A percentile compares a stretch with the other conserved stretches of the same genome.
These are phyloP conservation scores for Colletotrichum sp. DNA, from an alignment of 2,329 filamentous ascomycete species.

Conservation along the genomic window DNA sequence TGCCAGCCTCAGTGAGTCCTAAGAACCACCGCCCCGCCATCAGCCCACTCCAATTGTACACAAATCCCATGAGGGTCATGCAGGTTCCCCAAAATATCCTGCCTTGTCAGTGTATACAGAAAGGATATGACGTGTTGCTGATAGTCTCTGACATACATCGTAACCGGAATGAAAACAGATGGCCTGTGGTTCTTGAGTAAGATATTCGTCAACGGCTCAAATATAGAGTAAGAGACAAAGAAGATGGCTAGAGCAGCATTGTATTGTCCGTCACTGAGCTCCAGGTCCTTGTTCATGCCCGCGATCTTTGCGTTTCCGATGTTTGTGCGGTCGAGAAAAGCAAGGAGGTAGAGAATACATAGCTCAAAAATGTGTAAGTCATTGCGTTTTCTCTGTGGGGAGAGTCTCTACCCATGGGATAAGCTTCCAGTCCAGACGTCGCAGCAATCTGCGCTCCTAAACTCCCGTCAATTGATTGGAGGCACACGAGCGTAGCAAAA, in stretches of 20 bases:
- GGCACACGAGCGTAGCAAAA: too few species aligned
- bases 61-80: conserved; percentile 75
- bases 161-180: conserved; percentile 79
- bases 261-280: conserved; percentile 61
- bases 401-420: background rate
- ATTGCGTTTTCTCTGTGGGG: background rate
- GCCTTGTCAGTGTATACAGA: conserved; percentile 24
- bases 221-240: conserved; percentile 71
- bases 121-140: background rate
- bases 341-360: conserved; percentile 64
- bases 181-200: conserved; percentile 79
- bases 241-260: conserved; percentile 67
- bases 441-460: background rate
- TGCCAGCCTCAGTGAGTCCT: conserved; percentile 75
- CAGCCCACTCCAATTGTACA: conserved; percentile 66
- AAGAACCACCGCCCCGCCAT: conserved; percentile 75
- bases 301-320: conserved; percentile 54
- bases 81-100: conserved; percentile 69
- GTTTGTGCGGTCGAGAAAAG: conserved; percentile 62
- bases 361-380: background rate
- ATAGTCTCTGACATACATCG: conserved; percentile 60
- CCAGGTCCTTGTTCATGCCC: conserved; percentile 31
- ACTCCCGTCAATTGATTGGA: background rate
- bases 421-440: background rate
- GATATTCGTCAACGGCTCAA: conserved; percentile 77